Conservation (phyloP, 441 rosid genomes). For the Aquilaria agallochum region DNA sequence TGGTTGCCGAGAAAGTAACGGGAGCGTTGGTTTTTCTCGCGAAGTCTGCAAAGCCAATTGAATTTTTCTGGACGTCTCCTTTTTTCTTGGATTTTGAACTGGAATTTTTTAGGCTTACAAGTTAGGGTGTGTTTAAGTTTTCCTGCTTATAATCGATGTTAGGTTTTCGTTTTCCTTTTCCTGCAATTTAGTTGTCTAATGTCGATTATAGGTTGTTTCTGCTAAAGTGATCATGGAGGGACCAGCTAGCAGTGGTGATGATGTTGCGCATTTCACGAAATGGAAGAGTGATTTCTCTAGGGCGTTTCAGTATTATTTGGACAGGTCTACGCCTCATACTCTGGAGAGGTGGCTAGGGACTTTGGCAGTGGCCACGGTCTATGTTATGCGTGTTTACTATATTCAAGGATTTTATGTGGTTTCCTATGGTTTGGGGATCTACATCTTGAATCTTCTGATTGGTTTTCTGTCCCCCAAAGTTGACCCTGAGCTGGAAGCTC, state of each 20-base stretch:
- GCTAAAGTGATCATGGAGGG: constrained; percentile 29
- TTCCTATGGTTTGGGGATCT: constrained; percentile 54
- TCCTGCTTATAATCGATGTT: too few species aligned
- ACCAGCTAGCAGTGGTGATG: constrained; percentile 24
- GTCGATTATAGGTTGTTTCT: too few species aligned
- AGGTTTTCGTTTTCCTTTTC: too few species aligned
- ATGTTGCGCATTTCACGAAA: constrained; percentile 28
- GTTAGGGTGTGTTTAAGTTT: too few species aligned
- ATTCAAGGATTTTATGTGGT: constrained; percentile 44
- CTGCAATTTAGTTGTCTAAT: too few species aligned
- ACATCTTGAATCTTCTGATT: constrained; percentile 52
- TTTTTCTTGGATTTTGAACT: too few species aligned
- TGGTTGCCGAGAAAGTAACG: too few species aligned
- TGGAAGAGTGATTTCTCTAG: constrained; percentile 42
- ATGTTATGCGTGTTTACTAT: constrained; percentile 37
- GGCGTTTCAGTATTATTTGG: constrained; percentile 41
- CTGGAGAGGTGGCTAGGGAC: constrained; percentile 48
- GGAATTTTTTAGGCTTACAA: too few species aligned
- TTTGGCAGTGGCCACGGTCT: constrained; percentile 34
- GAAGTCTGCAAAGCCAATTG: too few species aligned
- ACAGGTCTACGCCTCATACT: constrained; percentile 40
- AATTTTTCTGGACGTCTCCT: too few species aligned
- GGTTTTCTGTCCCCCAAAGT: constrained; percentile 59
- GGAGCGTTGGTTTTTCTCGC: too few species aligned
- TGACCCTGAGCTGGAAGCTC: constrained; percentile 52